Percentiles rank a stretch among this genome's conserved stretches.
Conservation (phyloP, 805 yeast species). For the Priceomyces castillae region DNA sequence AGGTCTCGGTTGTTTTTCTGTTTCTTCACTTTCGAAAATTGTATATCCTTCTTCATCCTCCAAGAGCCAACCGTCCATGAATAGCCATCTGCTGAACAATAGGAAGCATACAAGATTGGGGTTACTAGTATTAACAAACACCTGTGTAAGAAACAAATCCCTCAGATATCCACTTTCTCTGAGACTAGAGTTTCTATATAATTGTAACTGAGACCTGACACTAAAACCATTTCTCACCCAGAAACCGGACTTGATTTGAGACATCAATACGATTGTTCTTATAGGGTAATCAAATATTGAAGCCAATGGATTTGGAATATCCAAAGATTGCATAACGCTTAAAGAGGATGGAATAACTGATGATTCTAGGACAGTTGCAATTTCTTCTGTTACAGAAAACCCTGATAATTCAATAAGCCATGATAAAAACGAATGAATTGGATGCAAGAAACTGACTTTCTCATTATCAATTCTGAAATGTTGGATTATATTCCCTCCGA, state of each 20-base stretch:
- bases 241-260: conserved; percentile 83
- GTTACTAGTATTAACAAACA: conserved; percentile 48
- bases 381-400: conserved; percentile 20
- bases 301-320: conserved; percentile 18
- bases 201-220: conserved; percentile 71
- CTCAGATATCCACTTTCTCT: conserved; percentile 80
- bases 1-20: conserved; percentile 6
- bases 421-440: conserved; percentile 69
- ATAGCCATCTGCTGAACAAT: conserved; percentile 67
- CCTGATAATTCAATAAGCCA: conserved; percentile 62
- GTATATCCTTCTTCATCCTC: conserved; percentile 1
- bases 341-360: conserved; percentile 10
- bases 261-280: conserved; percentile 68
- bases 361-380: conserved; percentile 18
- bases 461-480: conserved; percentile 32
- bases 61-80: conserved; percentile 36
- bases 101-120: conserved; percentile 58
- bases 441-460: conserved; percentile 71
- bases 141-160: conserved; percentile 73
- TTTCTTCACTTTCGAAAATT: conserved; percentile 37
- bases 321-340: conserved; percentile 6
- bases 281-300: conserved; percentile 69
- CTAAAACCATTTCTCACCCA: conserved; percentile 96
- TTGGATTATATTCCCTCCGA: conserved; percentile 21
- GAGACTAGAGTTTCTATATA: conserved; percentile 73